Evolutionary conservation across 2,329 filamentous ascomycete genomes (phyloP).

Genomic region (Fusarium bulbicola): DNA sequence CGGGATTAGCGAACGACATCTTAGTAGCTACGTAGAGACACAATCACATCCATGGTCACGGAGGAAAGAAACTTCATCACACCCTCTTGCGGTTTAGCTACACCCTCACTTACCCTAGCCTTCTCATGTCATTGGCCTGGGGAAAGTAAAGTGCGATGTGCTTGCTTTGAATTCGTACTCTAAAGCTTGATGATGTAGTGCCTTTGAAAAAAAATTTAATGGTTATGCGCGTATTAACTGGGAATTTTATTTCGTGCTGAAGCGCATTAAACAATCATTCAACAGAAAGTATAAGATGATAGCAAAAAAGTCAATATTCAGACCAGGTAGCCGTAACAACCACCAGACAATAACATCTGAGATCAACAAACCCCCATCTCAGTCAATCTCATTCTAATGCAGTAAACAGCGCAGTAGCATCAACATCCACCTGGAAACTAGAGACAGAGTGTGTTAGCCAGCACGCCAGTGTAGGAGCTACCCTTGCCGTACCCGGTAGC

Average conservation of each 20-base stretch:
- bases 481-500: conserved; percentile 41
- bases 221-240: background rate
- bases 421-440: conserved; percentile 22
- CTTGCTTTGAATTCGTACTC: conserved; percentile 4
- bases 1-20: conserved; percentile 19
- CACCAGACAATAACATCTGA: conserved; percentile 23
- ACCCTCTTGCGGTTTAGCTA: conserved; percentile 23
- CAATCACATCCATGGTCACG: conserved; percentile 8
- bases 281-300: background rate
- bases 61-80: conserved; percentile 28
- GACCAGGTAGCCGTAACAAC: conserved; percentile 29
- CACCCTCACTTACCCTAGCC: conserved; percentile 30
- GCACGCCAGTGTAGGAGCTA: conserved; percentile 35
- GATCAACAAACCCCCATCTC: conserved; percentile 30
- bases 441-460: conserved; percentile 26
- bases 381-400: conserved; percentile 21
- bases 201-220: background rate
- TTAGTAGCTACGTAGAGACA: conserved; percentile 6
- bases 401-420: conserved; percentile 35
- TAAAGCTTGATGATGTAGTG: conserved; percentile 5
- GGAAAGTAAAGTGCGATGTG: conserved; percentile 15
- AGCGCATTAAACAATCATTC: background rate
- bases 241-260: background rate
- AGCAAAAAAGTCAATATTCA: background rate
- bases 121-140: conserved; percentile 15